These are phyloP conservation scores for Colletotrichum falcatum DNA, from an alignment of 2,329 filamentous ascomycete species.

Conservation along the genomic window DNA sequence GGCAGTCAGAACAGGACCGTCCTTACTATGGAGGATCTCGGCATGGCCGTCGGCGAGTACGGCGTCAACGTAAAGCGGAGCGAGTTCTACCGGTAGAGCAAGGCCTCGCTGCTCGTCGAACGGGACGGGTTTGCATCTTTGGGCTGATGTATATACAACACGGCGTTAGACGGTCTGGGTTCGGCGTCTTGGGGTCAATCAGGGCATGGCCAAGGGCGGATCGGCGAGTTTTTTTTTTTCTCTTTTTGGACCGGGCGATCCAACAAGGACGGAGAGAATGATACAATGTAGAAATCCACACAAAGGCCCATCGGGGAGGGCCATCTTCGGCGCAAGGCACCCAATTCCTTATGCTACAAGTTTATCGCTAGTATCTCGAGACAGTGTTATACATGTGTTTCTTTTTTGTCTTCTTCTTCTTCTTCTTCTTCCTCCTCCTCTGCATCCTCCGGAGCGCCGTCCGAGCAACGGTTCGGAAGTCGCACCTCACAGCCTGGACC, in stretches of 20 bases:
- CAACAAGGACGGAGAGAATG: conserved; percentile 2
- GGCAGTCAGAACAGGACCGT: conserved; percentile 92
- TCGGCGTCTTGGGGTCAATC: conserved; percentile 35
- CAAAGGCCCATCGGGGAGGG: conserved; percentile 10
- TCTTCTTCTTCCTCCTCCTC: too few species aligned
- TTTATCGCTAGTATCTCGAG: conserved; percentile 37
- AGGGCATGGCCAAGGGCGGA: conserved; percentile 10
- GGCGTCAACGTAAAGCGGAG: conserved; percentile 97
- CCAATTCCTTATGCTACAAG: conserved; percentile 26
- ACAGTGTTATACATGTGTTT: conserved; percentile 37
- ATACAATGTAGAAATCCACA: conserved; percentile 2
- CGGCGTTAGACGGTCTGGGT: conserved; percentile 31
- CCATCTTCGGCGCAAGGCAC: conserved; percentile 29
- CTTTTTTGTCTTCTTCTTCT: too few species aligned
- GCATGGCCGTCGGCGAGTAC: conserved; percentile 98
- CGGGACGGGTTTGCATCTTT: neutral
- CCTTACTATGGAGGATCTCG: conserved; percentile 97
- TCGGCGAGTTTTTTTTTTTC: neutral
- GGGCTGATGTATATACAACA: conserved; percentile 27
- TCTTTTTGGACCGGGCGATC: conserved; percentile 11
- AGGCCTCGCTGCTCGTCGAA: neutral
- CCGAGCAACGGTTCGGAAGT: neutral
- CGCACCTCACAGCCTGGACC: conserved; percentile 46
- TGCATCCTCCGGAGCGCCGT: neutral
- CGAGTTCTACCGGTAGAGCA: conserved; percentile 86